These are phyloP conservation scores for Microbotryum violaceum DNA, from an alignment of 1,284 basidiomycete species.

Conservation along the genomic window DNA sequence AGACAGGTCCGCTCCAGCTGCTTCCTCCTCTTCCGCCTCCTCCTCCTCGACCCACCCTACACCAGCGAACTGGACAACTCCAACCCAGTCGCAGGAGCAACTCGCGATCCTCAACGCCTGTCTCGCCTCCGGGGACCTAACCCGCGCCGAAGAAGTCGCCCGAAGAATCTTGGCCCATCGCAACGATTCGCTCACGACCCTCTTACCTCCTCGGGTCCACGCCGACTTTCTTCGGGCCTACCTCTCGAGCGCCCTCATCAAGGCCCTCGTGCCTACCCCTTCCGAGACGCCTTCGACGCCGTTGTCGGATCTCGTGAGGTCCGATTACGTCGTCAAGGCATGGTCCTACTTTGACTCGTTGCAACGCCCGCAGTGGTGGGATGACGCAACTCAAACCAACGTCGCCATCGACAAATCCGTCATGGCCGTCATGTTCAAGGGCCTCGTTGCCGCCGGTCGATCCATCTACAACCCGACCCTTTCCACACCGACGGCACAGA, in stretches of 20 bases:
- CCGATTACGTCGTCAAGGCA: conserved; percentile 21
- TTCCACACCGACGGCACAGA: conserved; percentile 3
- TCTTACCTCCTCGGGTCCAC: conserved; percentile 31
- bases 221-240: conserved; percentile 34
- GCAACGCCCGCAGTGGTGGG: conserved; percentile 19
- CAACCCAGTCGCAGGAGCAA: conserved; percentile 58
- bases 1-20: not conserved
- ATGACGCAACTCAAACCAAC: conserved; percentile 3
- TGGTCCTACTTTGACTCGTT: conserved; percentile 35
- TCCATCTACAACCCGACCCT: conserved; percentile 18
- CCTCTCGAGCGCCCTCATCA: conserved; percentile 24
- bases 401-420: conserved; percentile 27
- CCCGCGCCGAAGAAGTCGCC: conserved; percentile 33
- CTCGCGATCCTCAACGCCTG: conserved; percentile 71
- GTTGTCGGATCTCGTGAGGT: no score
- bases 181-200: not conserved
- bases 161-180: conserved; percentile 14
- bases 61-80: conserved; percentile 32
- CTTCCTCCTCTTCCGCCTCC: not conserved
- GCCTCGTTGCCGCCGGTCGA: conserved; percentile 20
- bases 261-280: not conserved
- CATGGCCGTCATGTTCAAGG: conserved; percentile 35
- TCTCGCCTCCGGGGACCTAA: conserved; percentile 60
- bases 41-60: not conserved
- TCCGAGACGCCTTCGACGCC: no score